These are phyloP conservation scores for Fusarium verticillioides DNA, from an alignment of 2,329 filamentous ascomycete genomes.

Conservation along the genomic window DNA sequence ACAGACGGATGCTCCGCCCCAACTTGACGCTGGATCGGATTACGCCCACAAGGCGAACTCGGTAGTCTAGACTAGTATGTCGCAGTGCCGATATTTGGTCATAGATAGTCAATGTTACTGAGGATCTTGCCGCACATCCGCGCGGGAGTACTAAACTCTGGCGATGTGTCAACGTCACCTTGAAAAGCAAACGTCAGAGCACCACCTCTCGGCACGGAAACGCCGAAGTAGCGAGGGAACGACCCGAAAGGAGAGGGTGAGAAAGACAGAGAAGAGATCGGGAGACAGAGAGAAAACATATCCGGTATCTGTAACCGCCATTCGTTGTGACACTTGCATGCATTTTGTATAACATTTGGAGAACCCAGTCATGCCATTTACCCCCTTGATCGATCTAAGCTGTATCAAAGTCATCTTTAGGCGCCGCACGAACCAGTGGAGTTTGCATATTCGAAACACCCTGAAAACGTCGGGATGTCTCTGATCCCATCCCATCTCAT, in stretches of 20 bases:
- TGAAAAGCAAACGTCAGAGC: slow-evolving; percentile 30
- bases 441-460: slow-evolving; percentile 18
- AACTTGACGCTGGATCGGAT: not conserved
- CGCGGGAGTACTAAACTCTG: slow-evolving; percentile 13
- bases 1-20: not conserved
- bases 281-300: not conserved
- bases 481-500: not conserved
- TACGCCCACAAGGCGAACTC: not conserved
- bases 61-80: not conserved
- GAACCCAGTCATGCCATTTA: not conserved
- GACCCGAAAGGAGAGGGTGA: not conserved
- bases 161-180: slow-evolving; percentile 33
- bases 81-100: not conserved
- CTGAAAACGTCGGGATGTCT: slow-evolving; percentile 3
- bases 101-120: slow-evolving; percentile 9
- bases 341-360: not conserved
- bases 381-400: not conserved
- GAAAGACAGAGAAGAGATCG: not conserved
- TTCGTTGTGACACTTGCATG: not conserved
- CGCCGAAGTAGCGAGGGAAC: slow-evolving; percentile 24
- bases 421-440: slow-evolving; percentile 3
- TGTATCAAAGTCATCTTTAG: slow-evolving; percentile 1
- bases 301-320: not conserved
- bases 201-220: slow-evolving; percentile 29
- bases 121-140: slow-evolving; percentile 27